Conservation (phyloP, 1,284 basidiomycete species). For the Heterobasidion irregulare region DNA sequence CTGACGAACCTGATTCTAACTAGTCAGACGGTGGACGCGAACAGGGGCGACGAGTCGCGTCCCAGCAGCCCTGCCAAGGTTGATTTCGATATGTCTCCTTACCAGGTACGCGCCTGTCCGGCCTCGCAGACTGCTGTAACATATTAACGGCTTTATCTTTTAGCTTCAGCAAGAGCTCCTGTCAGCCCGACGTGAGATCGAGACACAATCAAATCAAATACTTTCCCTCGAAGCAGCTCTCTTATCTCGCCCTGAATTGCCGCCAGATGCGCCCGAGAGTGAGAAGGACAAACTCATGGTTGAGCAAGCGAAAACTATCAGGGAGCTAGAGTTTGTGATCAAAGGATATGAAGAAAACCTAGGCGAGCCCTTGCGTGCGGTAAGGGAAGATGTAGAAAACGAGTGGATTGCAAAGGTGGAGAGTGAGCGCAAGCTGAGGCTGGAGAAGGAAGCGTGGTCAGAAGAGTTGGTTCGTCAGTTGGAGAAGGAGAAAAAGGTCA, state of each 20-base stretch:
- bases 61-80: constrained; percentile 76
- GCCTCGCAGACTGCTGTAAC: not conserved
- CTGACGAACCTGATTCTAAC: constrained; percentile 84
- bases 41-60: constrained; percentile 56
- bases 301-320: constrained; percentile 61
- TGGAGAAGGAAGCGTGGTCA: constrained; percentile 67
- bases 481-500: constrained; percentile 65
- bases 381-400: constrained; percentile 74
- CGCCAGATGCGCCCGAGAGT: constrained; percentile 47
- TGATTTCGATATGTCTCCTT: constrained; percentile 80
- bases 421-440: constrained; percentile 46
- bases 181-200: constrained; percentile 61
- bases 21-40: constrained; percentile 70
- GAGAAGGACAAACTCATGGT: constrained; percentile 67
- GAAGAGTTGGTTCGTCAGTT: constrained; percentile 61
- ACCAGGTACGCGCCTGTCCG: constrained; percentile 42
- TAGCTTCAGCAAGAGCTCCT: constrained; percentile 84
- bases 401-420: constrained; percentile 66
- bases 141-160: not conserved
- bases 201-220: constrained; percentile 74
- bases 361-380: constrained; percentile 62
- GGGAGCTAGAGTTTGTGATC: constrained; percentile 65
- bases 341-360: constrained; percentile 64
- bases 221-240: constrained; percentile 71
- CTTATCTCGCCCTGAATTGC: constrained; percentile 50